Conservation (phyloP, 139 green algal species). For the Tetradesmus obliquus region DNA sequence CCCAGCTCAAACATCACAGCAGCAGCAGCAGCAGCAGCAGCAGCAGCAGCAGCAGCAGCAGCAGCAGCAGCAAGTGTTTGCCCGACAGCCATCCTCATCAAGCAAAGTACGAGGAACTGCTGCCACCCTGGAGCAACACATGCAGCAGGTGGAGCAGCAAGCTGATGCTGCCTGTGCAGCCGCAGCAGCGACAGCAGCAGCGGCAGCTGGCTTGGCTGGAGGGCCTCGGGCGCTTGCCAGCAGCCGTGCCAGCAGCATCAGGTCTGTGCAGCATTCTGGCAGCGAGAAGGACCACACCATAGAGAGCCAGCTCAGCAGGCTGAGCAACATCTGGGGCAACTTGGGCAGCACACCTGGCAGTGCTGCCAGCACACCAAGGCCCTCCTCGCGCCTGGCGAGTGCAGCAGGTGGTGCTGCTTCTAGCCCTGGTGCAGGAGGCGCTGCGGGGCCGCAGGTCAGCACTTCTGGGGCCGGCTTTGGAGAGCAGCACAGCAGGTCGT, state of each 20-base stretch:
- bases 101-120: neutral
- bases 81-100: neutral
- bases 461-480: neutral
- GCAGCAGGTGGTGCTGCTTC: neutral
- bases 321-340: constrained; percentile 2
- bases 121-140: constrained; percentile 4
- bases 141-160: neutral
- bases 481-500: neutral
- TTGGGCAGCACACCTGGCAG: constrained; percentile 1
- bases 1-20: neutral
- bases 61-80: neutral
- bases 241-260: constrained; percentile 5
- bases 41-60: neutral
- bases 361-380: neutral
- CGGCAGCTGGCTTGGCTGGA: neutral
- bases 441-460: neutral
- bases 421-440: neutral
- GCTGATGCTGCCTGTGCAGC: neutral
- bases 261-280: neutral
- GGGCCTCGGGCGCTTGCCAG: neutral
- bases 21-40: neutral
- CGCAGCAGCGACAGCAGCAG: neutral
- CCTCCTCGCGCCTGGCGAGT: neutral
- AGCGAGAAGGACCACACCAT: neutral
- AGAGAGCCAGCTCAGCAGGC: constrained; percentile 29